Percentiles rank a stretch among this genome's conserved stretches.
Evolutionary conservation across 345 rosid genomes (phyloP).

Genomic region (Arabidopsis suecica): DNA sequence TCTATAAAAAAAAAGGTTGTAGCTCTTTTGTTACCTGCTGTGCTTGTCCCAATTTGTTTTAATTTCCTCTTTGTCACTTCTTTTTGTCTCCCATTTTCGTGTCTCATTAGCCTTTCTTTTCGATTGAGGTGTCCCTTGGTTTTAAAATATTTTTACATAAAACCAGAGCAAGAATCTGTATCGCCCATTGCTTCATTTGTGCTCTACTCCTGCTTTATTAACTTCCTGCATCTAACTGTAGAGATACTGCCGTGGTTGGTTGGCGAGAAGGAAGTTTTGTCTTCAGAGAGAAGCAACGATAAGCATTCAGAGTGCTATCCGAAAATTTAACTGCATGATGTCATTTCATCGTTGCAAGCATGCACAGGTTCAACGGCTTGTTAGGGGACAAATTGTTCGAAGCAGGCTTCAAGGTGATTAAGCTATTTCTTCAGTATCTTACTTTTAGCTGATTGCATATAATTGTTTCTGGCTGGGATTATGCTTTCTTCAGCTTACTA

Average conservation of each 20-base stretch:
- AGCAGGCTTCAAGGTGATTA: constrained; percentile 68
- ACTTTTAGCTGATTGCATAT: constrained; percentile 10
- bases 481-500: constrained; percentile 2
- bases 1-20: not conserved
- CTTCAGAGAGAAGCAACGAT: constrained; percentile 54
- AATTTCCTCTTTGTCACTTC: constrained; percentile 18
- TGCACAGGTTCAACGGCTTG: constrained; percentile 66
- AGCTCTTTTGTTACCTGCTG: not conserved
- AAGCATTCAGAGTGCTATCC: constrained; percentile 64
- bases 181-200: constrained; percentile 12
- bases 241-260: constrained; percentile 68
- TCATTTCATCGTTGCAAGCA: constrained; percentile 46
- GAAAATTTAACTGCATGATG: constrained; percentile 49
- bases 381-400: constrained; percentile 59
- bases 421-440: constrained; percentile 24
- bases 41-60: not conserved
- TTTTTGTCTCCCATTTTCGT: not conserved
- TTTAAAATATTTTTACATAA: not conserved
- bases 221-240: constrained; percentile 44
- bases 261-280: constrained; percentile 57
- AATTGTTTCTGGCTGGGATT: not conserved
- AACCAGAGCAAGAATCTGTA: constrained; percentile 6
- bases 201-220: not conserved
- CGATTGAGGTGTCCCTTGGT: not conserved
- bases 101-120: constrained; percentile 1